phyloP scores from a whole-genome alignment of 75 land plant species.

The Pinus tabuliformis region DNA sequence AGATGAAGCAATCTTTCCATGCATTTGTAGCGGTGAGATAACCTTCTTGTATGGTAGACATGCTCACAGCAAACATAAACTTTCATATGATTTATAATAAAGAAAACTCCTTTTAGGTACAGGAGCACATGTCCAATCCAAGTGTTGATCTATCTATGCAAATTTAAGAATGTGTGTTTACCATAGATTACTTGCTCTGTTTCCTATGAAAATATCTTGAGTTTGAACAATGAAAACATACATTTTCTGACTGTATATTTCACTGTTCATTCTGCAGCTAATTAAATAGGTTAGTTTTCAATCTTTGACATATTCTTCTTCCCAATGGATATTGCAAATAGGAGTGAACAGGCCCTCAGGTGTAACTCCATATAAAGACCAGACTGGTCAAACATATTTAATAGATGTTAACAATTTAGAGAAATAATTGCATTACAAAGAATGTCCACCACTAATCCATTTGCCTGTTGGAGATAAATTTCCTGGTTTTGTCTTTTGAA shows the following conservation, averaged over 20 bases:
- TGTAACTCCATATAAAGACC: too few species aligned
- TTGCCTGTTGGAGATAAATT: too few species aligned
- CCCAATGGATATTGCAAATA: too few species aligned
- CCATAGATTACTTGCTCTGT: not conserved
- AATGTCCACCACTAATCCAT: too few species aligned
- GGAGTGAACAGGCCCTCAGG: too few species aligned
- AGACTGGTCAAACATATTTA: too few species aligned
- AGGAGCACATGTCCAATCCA: not conserved
- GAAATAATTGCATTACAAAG: too few species aligned
- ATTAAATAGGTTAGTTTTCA: too few species aligned
- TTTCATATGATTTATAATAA: not conserved
- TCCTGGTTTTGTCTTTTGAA: too few species aligned
- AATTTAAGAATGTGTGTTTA: not conserved
- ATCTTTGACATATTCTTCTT: too few species aligned
- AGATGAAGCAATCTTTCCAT: conserved; percentile 89
- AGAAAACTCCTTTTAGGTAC: not conserved
- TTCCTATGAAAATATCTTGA: not conserved
- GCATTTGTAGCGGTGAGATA: conserved; percentile 46
- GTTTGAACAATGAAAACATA: not conserved
- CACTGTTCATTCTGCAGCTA: not conserved
- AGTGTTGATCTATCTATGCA: not conserved
- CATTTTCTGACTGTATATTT: not conserved
- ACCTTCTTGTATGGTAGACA: not conserved
- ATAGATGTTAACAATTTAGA: too few species aligned
- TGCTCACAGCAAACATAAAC: not conserved